Evolutionary conservation across 2,329 filamentous ascomycete species (phyloP).

Genomic region (Pseudocercospora crystallina): DNA sequence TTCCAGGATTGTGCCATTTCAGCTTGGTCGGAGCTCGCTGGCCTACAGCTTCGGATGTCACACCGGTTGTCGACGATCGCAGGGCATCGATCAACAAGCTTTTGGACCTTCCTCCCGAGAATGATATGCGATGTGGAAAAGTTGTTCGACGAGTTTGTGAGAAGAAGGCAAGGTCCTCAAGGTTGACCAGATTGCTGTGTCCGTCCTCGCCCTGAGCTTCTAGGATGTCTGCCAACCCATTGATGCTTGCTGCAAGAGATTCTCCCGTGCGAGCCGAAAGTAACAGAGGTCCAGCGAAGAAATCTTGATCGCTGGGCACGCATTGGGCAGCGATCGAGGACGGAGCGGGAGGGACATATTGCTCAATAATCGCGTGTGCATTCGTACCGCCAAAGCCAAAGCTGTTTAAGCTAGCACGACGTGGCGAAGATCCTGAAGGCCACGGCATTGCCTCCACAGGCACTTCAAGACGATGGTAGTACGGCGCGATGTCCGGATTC

Average conservation of each 20-base stretch:
- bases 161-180: conserved; percentile 18
- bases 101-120: conserved; percentile 16
- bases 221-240: conserved; percentile 14
- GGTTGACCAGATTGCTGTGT: not conserved
- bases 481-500: conserved; percentile 32
- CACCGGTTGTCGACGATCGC: conserved; percentile 1
- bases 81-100: conserved; percentile 8
- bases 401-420: conserved; percentile 24
- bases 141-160: conserved; percentile 19
- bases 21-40: conserved; percentile 14
- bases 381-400: conserved; percentile 30
- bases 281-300: conserved; percentile 17
- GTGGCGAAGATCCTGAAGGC: conserved; percentile 22
- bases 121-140: conserved; percentile 16
- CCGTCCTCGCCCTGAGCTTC: no score
- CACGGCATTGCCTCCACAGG: conserved; percentile 29
- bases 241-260: conserved; percentile 15
- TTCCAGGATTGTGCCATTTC: conserved; percentile 15
- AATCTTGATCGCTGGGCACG: not conserved
- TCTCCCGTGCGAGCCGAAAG: conserved; percentile 16
- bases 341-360: conserved; percentile 12
- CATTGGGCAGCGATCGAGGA: not conserved
- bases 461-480: conserved; percentile 20
- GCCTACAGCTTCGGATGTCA: conserved; percentile 12
- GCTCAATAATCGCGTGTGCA: conserved; percentile 25